These are phyloP conservation scores for Phialemoniopsis sp. DNA, from an alignment of 2,329 filamentous ascomycete species.

Conservation along the genomic window DNA sequence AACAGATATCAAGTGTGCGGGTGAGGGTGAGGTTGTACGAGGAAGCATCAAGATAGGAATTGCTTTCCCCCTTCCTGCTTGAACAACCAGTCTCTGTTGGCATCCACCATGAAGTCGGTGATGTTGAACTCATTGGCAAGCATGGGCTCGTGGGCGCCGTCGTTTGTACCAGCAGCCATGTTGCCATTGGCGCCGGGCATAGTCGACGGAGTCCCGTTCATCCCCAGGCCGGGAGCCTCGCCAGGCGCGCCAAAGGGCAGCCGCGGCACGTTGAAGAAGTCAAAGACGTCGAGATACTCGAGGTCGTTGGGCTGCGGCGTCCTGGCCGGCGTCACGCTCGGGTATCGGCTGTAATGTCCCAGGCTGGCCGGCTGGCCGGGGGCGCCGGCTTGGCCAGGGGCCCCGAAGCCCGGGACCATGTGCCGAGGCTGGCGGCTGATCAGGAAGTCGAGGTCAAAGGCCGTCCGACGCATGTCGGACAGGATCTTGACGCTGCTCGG, in stretches of 20 bases:
- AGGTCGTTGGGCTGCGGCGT: constrained; percentile 77
- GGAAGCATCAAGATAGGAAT: constrained; percentile 10
- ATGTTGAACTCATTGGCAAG: constrained; percentile 66
- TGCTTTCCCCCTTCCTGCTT: constrained; percentile 38
- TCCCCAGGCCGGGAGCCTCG: constrained; percentile 28
- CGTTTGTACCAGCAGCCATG: constrained; percentile 10
- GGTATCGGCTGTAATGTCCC: constrained; percentile 34
- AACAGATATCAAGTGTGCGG: too few relatives aligned
- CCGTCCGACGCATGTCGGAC: constrained; percentile 86
- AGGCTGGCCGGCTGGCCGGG: too few relatives aligned
- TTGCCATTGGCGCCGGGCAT: too few relatives aligned
- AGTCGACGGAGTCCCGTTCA: background rate
- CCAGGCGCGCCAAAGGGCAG: constrained; percentile 45
- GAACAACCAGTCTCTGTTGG: constrained; percentile 71
- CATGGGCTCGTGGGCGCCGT: constrained; percentile 15
- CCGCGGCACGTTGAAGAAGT: constrained; percentile 89
- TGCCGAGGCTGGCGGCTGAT: constrained; percentile 75
- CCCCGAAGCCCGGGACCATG: constrained; percentile 19
- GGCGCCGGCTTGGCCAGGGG: constrained; percentile 12
- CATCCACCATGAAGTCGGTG: constrained; percentile 73
- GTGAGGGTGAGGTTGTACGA: too few relatives aligned
- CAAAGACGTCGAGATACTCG: constrained; percentile 89
- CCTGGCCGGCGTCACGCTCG: constrained; percentile 55
- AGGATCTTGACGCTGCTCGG: constrained; percentile 83
- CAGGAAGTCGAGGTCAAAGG: constrained; percentile 84